Percentiles rank a stretch among this genome's conserved stretches.
Conservation (phyloP, 2,329 filamentous ascomycete species). For the Colletotrichum tropicale region DNA sequence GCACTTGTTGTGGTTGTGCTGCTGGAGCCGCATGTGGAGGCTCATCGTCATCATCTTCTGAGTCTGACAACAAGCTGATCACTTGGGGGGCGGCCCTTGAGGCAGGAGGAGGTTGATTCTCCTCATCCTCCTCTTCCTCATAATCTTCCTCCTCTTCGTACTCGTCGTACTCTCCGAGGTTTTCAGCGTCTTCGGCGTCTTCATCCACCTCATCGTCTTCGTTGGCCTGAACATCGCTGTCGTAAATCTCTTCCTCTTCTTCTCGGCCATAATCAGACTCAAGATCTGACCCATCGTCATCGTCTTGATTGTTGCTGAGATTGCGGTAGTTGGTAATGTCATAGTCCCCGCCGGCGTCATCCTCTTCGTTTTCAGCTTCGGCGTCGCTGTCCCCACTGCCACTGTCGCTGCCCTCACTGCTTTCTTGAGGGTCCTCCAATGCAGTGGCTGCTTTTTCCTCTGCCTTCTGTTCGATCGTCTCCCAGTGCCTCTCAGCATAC, state of each 20-base stretch:
- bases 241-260: slow-evolving; percentile 7
- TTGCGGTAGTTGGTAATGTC: slow-evolving; percentile 22
- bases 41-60: slow-evolving; percentile 18
- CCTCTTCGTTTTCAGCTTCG: slow-evolving; percentile 13
- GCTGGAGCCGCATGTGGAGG: not conserved
- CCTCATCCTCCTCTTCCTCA: slow-evolving; percentile 11
- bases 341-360: slow-evolving; percentile 21
- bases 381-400: slow-evolving; percentile 5
- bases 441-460: not conserved
- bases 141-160: slow-evolving; percentile 22
- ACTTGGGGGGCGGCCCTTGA: slow-evolving; percentile 9
- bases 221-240: not conserved
- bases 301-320: slow-evolving; percentile 22
- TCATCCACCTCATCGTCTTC: slow-evolving; percentile 19
- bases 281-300: slow-evolving; percentile 19
- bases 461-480: not conserved
- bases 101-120: not conserved
- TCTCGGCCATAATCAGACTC: slow-evolving; percentile 21
- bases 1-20: not conserved
- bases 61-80: slow-evolving; percentile 21
- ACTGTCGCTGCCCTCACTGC: not conserved
- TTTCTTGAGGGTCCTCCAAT: not conserved
- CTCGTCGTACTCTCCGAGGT: slow-evolving; percentile 5
- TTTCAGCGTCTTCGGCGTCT: not conserved
- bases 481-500: slow-evolving; percentile 7